Percentiles rank a stretch among this genome's conserved stretches.
Evolutionary conservation across 768 basidiomycete species (phyloP).

Genomic region (Lentinula detonsa): DNA sequence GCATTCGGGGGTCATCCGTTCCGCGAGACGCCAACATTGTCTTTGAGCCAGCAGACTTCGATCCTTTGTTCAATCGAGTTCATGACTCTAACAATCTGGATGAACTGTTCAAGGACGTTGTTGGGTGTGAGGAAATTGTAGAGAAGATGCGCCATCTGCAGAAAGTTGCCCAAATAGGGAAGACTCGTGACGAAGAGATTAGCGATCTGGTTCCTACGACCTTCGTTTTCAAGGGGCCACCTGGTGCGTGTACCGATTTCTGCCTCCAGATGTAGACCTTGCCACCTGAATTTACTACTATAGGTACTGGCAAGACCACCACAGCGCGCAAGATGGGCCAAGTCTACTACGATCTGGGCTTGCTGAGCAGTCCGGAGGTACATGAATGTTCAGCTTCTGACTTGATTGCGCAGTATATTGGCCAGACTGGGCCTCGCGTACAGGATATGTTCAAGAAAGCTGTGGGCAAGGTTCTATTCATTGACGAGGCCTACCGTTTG

Average conservation of each 20-base stretch:
- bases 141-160: constrained; percentile 47
- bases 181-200: constrained; percentile 31
- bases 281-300: not conserved
- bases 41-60: constrained; percentile 59
- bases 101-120: constrained; percentile 56
- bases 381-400: constrained; percentile 67
- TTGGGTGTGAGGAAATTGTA: constrained; percentile 53
- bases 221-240: constrained; percentile 72
- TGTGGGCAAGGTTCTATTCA: constrained; percentile 60
- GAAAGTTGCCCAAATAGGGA: constrained; percentile 38
- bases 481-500: constrained; percentile 69
- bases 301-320: constrained; percentile 49
- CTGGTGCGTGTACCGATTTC: constrained; percentile 34
- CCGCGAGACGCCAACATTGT: constrained; percentile 30
- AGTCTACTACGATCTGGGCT: constrained; percentile 48
- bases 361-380: constrained; percentile 43
- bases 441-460: constrained; percentile 55
- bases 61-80: constrained; percentile 51
- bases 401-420: constrained; percentile 63
- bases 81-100: constrained; percentile 44
- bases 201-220: constrained; percentile 55
- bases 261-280: not conserved
- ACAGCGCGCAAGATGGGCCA: constrained; percentile 46
- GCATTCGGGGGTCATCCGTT: constrained; percentile 15
- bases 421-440: constrained; percentile 68